Conservation (phyloP, 1,284 basidiomycete species). For the Ganoderma multipileum region DNA sequence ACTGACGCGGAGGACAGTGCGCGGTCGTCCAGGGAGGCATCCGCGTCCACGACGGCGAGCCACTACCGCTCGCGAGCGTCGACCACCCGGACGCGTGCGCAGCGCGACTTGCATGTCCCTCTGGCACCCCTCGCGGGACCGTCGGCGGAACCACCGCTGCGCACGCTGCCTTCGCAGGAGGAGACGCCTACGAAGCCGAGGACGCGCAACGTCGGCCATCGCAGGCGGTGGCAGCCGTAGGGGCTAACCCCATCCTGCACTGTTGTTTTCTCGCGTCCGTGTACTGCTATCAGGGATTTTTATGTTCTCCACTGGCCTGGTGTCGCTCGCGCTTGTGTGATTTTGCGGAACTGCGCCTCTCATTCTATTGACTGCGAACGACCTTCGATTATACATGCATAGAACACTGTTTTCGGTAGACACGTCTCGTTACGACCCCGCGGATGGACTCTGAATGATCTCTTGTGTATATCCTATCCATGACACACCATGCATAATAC, state of each 20-base stretch:
- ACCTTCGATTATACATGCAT: slow-evolving; percentile 13
- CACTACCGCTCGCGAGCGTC: slow-evolving; percentile 25
- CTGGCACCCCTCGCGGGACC: slow-evolving; percentile 24
- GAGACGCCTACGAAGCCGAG: slow-evolving; percentile 72
- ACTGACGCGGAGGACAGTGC: slow-evolving; percentile 24
- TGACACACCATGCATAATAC: slow-evolving; percentile 22
- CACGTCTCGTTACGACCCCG: slow-evolving; percentile 21
- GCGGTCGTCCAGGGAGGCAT: slow-evolving; percentile 21
- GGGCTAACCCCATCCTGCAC: not conserved
- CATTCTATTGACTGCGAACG: slow-evolving; percentile 14
- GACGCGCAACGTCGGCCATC: slow-evolving; percentile 45
- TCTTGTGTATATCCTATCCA: slow-evolving; percentile 26
- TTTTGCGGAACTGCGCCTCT: slow-evolving; percentile 8
- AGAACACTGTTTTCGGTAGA: slow-evolving; percentile 27
- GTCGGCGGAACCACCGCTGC: slow-evolving; percentile 30
- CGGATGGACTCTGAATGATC: slow-evolving; percentile 18
- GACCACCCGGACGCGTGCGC: slow-evolving; percentile 18
- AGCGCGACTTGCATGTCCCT: slow-evolving; percentile 11
- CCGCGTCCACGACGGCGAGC: slow-evolving; percentile 8
- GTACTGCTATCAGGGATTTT: slow-evolving; percentile 13
- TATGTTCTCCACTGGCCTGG: slow-evolving; percentile 13
- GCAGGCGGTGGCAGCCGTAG: slow-evolving; percentile 38
- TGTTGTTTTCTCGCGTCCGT: slow-evolving; percentile 5
- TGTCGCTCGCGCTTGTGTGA: slow-evolving; percentile 19
- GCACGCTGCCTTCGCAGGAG: slow-evolving; percentile 48